Conservation (phyloP, 2,329 filamentous ascomycete species). For the Pyricularia pennisetigena region DNA sequence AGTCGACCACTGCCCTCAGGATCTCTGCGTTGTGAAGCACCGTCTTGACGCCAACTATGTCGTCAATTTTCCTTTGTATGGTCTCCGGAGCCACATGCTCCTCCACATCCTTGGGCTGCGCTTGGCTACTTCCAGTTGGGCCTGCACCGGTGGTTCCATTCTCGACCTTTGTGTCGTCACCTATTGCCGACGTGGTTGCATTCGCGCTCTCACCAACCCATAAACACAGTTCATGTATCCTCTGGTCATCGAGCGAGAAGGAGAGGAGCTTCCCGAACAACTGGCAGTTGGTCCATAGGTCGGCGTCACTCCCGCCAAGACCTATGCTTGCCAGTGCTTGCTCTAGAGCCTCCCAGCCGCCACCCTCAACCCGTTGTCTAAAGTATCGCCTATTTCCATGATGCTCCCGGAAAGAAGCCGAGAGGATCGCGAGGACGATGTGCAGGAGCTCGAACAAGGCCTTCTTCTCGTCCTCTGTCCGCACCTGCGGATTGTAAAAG, state of each 20-base stretch:
- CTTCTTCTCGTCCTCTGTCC: conserved; percentile 50
- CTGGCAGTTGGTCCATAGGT: conserved; percentile 58
- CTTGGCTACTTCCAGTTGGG: not conserved
- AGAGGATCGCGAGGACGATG: conserved; percentile 62
- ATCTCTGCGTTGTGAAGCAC: conserved; percentile 53
- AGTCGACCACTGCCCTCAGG: conserved; percentile 49
- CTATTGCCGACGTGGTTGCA: not conserved
- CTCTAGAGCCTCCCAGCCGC: conserved; percentile 71
- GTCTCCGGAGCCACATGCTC: not conserved
- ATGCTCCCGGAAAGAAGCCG: conserved; percentile 67
- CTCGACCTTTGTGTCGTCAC: not conserved
- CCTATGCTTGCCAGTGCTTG: conserved; percentile 61
- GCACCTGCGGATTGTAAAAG: conserved; percentile 61
- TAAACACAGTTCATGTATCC: conserved; percentile 59
- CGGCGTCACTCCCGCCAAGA: conserved; percentile 53
- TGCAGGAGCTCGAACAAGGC: conserved; percentile 61
- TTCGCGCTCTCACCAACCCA: conserved; percentile 23
- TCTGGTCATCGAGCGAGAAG: conserved; percentile 71
- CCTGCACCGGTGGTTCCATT: not conserved
- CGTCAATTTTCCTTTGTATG: conserved; percentile 29
- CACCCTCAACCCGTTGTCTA: conserved; percentile 60
- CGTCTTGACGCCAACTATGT: conserved; percentile 39
- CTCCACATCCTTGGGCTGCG: not conserved
- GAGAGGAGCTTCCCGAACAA: conserved; percentile 75
- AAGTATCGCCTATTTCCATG: conserved; percentile 86